Percentiles rank a stretch among this genome's conserved stretches.
These are phyloP conservation scores for Cyberlindnera bimundalis DNA, from an alignment of 805 yeast species.

Conservation along the genomic window DNA sequence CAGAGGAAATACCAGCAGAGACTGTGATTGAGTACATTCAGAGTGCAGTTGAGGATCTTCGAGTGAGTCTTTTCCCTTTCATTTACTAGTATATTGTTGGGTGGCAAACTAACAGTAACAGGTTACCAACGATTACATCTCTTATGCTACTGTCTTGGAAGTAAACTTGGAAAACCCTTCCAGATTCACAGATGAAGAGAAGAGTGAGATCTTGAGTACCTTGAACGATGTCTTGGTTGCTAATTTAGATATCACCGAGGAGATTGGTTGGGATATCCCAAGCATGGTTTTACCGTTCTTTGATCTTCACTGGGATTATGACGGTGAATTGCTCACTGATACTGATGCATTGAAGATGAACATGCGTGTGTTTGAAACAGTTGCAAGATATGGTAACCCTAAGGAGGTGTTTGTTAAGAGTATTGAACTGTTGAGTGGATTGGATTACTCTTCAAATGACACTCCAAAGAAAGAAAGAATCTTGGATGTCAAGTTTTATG, in stretches of 20 bases:
- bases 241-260: conserved; percentile 50
- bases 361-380: conserved; percentile 52
- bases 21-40: conserved; percentile 11
- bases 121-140: conserved; percentile 57
- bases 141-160: conserved; percentile 73
- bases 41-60: conserved; percentile 16
- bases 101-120: conserved; percentile 13
- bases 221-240: conserved; percentile 42
- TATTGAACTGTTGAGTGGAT: conserved; percentile 55
- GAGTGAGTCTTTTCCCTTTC: conserved; percentile 5
- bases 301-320: conserved; percentile 36
- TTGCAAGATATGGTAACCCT: conserved; percentile 72
- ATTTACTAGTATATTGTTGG: too few species aligned
- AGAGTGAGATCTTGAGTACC: conserved; percentile 42
- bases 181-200: conserved; percentile 46
- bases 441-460: conserved; percentile 26
- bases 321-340: conserved; percentile 36
- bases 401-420: conserved; percentile 72
- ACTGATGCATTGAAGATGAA: conserved; percentile 21
- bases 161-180: conserved; percentile 49
- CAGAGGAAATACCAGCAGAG: conserved; percentile 13
- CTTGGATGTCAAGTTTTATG: conserved; percentile 52
- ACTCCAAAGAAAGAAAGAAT: conserved; percentile 13
- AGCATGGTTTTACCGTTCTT: conserved; percentile 55
- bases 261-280: conserved; percentile 94